Evolutionary conservation across 352 stramenopile genomes (phyloP).

Genomic region (Phytophthora quininea): DNA sequence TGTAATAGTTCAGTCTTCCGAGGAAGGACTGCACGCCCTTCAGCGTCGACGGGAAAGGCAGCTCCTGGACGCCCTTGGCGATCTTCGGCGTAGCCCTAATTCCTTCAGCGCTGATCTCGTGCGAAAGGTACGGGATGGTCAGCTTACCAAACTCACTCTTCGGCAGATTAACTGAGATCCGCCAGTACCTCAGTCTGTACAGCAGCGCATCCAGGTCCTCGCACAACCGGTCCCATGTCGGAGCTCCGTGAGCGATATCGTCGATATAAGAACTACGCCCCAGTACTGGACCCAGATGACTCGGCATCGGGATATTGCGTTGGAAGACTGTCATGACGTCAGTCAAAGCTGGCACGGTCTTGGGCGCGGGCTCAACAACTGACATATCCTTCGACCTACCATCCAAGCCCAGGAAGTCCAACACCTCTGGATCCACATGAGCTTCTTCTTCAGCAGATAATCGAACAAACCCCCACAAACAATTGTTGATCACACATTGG

Average conservation of each 20-base stretch:
- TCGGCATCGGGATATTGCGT: neutral
- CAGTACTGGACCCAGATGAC: neutral
- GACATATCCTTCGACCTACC: no score
- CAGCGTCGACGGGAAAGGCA: conserved; percentile 4
- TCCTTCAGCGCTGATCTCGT: conserved; percentile 6
- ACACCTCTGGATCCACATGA: neutral
- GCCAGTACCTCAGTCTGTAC: conserved; percentile 15
- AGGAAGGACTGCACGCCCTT: conserved; percentile 25
- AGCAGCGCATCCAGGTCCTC: conserved; percentile 12
- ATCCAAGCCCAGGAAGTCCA: neutral
- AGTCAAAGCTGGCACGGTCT: no score
- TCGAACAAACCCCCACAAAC: conserved; percentile 1
- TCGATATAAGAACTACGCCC: conserved; percentile 31
- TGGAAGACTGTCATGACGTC: neutral
- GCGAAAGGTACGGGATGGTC: conserved; percentile 16
- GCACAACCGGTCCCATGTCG: conserved; percentile 17
- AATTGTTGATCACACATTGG: conserved; percentile 17
- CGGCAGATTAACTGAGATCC: conserved; percentile 23
- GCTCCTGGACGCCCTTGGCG: no score
- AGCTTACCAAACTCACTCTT: conserved; percentile 27
- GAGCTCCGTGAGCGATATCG: conserved; percentile 16
- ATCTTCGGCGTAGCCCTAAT: conserved; percentile 2
- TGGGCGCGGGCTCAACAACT: no score
- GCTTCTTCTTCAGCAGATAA: neutral
- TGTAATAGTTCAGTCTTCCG: conserved; percentile 17